Conservation (phyloP, 192 early-diverging fungal species). For the Kickxella alabastrina region DNA sequence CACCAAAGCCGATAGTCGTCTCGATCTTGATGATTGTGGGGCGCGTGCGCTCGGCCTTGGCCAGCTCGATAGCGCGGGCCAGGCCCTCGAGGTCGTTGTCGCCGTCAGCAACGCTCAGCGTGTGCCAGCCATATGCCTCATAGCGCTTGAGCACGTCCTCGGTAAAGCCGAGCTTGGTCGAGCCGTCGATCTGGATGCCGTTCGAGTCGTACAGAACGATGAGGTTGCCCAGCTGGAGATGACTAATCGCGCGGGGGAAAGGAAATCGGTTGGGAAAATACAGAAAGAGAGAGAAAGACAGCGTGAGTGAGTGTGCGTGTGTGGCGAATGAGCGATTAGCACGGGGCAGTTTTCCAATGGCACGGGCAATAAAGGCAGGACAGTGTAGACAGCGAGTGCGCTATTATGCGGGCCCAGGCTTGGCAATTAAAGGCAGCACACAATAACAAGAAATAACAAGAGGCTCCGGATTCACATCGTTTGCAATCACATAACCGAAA, state of each 20-base stretch:
- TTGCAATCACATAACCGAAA: too few relatives aligned
- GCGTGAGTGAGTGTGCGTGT: background rate
- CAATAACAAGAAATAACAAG: too few relatives aligned
- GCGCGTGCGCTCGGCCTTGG: constrained; percentile 75
- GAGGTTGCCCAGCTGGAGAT: constrained; percentile 88
- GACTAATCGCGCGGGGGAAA: too few relatives aligned
- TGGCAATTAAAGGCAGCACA: too few relatives aligned
- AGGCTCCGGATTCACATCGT: too few relatives aligned
- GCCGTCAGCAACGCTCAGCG: constrained; percentile 70
- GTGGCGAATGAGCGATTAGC: constrained; percentile 18
- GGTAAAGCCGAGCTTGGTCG: constrained; percentile 79
- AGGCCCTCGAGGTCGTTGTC: constrained; percentile 72
- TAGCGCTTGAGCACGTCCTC: constrained; percentile 87
- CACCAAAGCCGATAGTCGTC: constrained; percentile 94
- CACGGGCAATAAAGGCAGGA: too few relatives aligned
- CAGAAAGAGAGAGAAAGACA: constrained; percentile 23
- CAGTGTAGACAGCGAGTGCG: too few relatives aligned
- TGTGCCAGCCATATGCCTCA: constrained; percentile 94
- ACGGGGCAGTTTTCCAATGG: too few relatives aligned
- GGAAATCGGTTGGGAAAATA: too few relatives aligned
- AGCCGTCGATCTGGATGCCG: constrained; percentile 92
- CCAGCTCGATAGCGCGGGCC: constrained; percentile 69
- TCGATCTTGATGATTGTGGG: constrained; percentile 84
- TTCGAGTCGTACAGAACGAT: constrained; percentile 97
- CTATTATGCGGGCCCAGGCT: too few relatives aligned